Evolutionary conservation across 2,329 filamentous ascomycete species (phyloP), one percentile per base, ranked within the genome.

Genomic region (Dothiorella sarmentorum): DNA sequence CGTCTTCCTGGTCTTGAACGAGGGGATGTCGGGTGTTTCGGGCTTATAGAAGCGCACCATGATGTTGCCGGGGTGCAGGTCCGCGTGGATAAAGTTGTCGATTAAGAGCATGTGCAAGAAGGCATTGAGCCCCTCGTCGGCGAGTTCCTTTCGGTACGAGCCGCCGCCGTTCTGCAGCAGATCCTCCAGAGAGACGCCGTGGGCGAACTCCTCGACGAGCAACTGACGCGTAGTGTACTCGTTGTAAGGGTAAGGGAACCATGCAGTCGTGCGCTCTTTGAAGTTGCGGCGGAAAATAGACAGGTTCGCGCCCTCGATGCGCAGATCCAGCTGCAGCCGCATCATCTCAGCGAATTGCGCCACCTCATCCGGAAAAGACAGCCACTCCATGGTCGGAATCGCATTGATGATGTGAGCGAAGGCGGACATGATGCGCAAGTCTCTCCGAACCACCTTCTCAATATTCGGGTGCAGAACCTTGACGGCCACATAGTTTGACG

Each of bases 31-130:
- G 0, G 93, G 83, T 61, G 87, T 82, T 13, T 86, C 85, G 0
- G 92, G 86, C 67, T 93, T 86, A 75, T 97, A 97, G 77, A 99
- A 99, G 63, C 95, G 91, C 45, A 99, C 93, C 92, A 99, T 97
- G 75, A 99, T 97, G 72, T 99, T 99, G 24, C 94, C 94, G 0
- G 94, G 94, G 70, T 99, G 94, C 27, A 99, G 78, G 70, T 99
- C 94, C 4, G 94, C 93, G 69, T 99, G 94, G 24, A 97, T 87
- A 72, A 99, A 99, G 72, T 99, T 99, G 73, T 99, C 94, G 37
- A 99, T 87, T 11, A 99, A 81, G 15, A 99, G 78, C 94, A 99
- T 99, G 67, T 92, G 90, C 51, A 99, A 76, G 73, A 99, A 99
- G 3, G 93, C 92, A 71, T 99, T 92, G 0, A 99, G 83, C 0